These are phyloP conservation scores for Cardiospermum halicacabum DNA, from an alignment of 345 rosid genomes.

Conservation along the genomic window DNA sequence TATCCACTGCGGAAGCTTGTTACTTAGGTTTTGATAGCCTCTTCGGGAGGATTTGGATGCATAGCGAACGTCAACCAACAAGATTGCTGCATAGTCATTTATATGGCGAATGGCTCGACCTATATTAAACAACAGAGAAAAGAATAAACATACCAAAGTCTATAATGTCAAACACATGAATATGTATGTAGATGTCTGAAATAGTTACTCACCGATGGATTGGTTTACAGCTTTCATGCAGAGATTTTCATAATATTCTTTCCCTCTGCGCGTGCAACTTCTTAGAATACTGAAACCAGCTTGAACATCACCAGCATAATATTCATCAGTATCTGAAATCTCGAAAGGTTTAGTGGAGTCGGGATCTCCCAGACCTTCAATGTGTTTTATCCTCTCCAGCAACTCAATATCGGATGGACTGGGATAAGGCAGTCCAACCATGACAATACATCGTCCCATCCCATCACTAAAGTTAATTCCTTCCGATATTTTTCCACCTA, in stretches of 20 bases:
- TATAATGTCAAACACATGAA: not conserved
- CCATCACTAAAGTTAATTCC: slow-evolving; percentile 97
- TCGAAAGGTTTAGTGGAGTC: slow-evolving; percentile 26
- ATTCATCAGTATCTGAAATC: slow-evolving; percentile 35
- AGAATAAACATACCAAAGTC: not conserved
- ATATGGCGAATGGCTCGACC: slow-evolving; percentile 88
- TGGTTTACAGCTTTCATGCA: slow-evolving; percentile 98
- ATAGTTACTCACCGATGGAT: slow-evolving; percentile 84
- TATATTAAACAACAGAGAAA: slow-evolving; percentile 18
- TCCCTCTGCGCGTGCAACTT: slow-evolving; percentile 75
- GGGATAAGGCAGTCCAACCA: slow-evolving; percentile 97
- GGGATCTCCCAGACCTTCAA: slow-evolving; percentile 62
- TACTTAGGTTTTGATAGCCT: slow-evolving; percentile 49
- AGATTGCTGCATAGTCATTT: slow-evolving; percentile 81
- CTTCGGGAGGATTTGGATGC: slow-evolving; percentile 49
- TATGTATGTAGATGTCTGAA: not conserved
- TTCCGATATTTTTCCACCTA: slow-evolving; percentile 98
- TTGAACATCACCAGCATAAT: slow-evolving; percentile 47
- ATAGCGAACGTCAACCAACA: slow-evolving; percentile 76
- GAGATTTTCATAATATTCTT: slow-evolving; percentile 87
- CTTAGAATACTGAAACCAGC: slow-evolving; percentile 63
- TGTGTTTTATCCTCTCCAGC: slow-evolving; percentile 82
- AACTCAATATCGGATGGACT: slow-evolving; percentile 78
- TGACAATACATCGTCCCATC: slow-evolving; percentile 93
- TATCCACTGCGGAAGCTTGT: slow-evolving; percentile 84